Evolutionary conservation across 2,329 filamentous ascomycete species (phyloP).

Genomic region (Taxawa tesnikishii): DNA sequence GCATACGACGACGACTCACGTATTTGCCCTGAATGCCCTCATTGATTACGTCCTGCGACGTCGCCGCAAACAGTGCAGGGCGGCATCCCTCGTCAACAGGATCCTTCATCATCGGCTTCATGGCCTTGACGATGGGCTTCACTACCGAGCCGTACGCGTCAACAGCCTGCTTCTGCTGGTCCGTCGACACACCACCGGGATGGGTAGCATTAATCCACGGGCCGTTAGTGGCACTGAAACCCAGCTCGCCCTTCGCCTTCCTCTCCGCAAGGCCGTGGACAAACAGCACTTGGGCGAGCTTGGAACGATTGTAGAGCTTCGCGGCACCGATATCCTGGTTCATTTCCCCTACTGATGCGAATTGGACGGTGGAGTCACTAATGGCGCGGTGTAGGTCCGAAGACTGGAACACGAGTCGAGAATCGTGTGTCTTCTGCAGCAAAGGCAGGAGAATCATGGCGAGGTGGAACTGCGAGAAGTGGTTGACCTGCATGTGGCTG

Average conservation of each 20-base stretch:
- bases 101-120: constrained; percentile 37
- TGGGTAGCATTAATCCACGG: constrained; percentile 39
- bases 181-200: constrained; percentile 35
- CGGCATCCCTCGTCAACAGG: constrained; percentile 35
- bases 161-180: constrained; percentile 35
- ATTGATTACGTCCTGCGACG: constrained; percentile 28
- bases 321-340: constrained; percentile 37
- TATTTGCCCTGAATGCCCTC: constrained; percentile 35
- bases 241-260: constrained; percentile 24
- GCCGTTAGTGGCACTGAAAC: constrained; percentile 12
- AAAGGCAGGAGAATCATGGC: constrained; percentile 33
- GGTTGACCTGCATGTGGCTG: constrained; percentile 38
- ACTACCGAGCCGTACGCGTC: constrained; percentile 37
- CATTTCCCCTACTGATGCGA: constrained; percentile 33
- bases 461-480: constrained; percentile 38
- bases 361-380: constrained; percentile 24
- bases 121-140: constrained; percentile 30
- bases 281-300: constrained; percentile 38
- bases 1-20: constrained; percentile 4
- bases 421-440: constrained; percentile 31
- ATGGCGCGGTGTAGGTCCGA: constrained; percentile 36
- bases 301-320: constrained; percentile 37
- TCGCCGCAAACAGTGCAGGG: constrained; percentile 35
- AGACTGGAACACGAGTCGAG: constrained; percentile 36
- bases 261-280: constrained; percentile 28